Evolutionary conservation across 805 yeast species (phyloP), one percentile per base, ranked within the genome.

Genomic region (Suhomyces tanzawaensis): DNA sequence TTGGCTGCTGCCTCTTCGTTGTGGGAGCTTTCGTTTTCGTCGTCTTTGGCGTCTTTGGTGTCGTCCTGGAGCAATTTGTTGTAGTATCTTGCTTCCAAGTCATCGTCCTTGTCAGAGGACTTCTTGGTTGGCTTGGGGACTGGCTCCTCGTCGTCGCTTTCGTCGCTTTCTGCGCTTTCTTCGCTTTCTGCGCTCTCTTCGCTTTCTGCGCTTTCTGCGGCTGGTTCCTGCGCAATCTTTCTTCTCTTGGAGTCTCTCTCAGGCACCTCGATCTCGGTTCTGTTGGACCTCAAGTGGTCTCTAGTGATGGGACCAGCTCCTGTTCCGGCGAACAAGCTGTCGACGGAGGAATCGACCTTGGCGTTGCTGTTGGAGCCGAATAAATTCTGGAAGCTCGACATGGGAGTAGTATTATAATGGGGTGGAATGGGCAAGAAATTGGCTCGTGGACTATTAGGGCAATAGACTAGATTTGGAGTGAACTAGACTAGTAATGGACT

Each of bases 41-140:
- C 32, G 4, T 37, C 42, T 12, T 29, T 21, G 7, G 24, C 11
- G 23, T 52, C 54, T 13, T 46, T 52, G n/a, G 52, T 43, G 18
- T 59, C 71, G 13, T 66, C 70, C 26, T 62, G 60, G 35, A 73
- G 53, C n/a, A 78, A 48, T 46, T 78, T 77, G 18, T 67, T 64
- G 48, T 72, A 70, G 54, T 81, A 81, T 32, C 62, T 65, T 7
- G 69, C 72, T 58, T 81, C 86, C 30, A 79, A 58, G 46, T 77
- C 82, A 16, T 65, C 76, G 32, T 73, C 58, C 17, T 60, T 71
- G 19, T 64, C 72, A 18, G 53, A 52, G 32, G 49, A 45, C 38
- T 51, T 49, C 36, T 49, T 50, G n/a, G n/a, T n/a, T 21, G 38
- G 49, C 30, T 46, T 41, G 45, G 44, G 38, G 42, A 46, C 40